Evolutionary conservation across 73 alveolate genomes (phyloP).

Genomic region (Tetrahymena malaccensis): DNA sequence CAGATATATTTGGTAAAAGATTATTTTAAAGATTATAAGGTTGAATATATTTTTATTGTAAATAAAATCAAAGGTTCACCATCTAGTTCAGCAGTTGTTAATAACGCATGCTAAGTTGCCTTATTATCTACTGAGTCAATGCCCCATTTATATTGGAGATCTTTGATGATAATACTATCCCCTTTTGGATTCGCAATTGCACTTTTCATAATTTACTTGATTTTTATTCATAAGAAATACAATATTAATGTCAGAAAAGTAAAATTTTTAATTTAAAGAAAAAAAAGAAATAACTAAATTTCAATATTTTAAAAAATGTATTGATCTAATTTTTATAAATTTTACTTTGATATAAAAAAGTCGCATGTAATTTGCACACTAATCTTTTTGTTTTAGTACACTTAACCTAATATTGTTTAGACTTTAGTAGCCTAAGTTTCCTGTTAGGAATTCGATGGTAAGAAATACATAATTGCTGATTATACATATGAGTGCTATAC

Average conservation of each 20-base stretch:
- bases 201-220: not conserved
- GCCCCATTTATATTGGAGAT: not conserved
- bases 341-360: not conserved
- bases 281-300: too few species aligned
- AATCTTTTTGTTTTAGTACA: not conserved
- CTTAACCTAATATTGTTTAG: not conserved
- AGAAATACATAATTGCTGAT: not conserved
- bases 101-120: not conserved
- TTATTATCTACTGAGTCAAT: not conserved
- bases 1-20: not conserved
- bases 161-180: not conserved
- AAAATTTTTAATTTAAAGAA: too few species aligned
- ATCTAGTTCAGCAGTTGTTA: not conserved
- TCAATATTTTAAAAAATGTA: too few species aligned
- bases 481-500: not conserved
- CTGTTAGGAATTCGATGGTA: not conserved
- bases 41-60: not conserved
- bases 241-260: not conserved
- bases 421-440: not conserved
- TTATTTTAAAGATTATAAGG: not conserved
- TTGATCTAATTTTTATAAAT: too few species aligned
- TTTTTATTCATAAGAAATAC: not conserved
- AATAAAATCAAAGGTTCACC: not conserved
- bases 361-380: not conserved
- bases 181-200: not conserved